A percentile compares a stretch with the other conserved stretches of the same genome.
These are phyloP conservation scores for Orychophragmus violaceus DNA, from an alignment of 345 rosid species.

Conservation along the genomic window DNA sequence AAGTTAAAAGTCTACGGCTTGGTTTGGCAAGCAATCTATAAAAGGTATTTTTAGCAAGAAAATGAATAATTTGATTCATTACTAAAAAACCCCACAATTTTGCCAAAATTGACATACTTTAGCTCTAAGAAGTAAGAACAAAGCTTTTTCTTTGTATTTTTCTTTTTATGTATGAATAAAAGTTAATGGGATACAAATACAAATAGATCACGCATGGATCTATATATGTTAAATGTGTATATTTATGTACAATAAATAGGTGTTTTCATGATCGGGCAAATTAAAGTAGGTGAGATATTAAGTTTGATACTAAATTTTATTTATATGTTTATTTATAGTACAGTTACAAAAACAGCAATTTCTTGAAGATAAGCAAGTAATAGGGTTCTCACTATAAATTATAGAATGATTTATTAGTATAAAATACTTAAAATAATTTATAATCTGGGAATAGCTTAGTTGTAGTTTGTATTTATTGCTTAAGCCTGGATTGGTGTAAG, in stretches of 20 bases:
- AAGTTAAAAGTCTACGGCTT: conserved; percentile 27
- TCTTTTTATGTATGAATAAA: conserved; percentile 10
- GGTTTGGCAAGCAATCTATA: conserved; percentile 23
- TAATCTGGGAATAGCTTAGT: neutral
- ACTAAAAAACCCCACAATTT: neutral
- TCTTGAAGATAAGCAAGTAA: conserved; percentile 11
- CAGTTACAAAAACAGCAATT: conserved; percentile 23
- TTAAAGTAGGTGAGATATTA: conserved; percentile 12
- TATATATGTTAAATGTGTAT: conserved; percentile 13
- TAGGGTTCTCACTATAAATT: conserved; percentile 1
- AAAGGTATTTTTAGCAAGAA: conserved; percentile 18
- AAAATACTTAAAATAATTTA: conserved; percentile 9
- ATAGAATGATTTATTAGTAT: neutral
- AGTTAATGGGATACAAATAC: conserved; percentile 17
- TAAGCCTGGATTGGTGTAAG: conserved; percentile 25
- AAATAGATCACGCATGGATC: conserved; percentile 20
- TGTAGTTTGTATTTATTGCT: conserved; percentile 3
- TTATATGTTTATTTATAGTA: conserved; percentile 24
- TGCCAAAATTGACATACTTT: conserved; percentile 12
- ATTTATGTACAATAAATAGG: conserved; percentile 24
- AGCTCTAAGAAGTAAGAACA: neutral
- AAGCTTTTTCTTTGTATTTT: conserved; percentile 19
- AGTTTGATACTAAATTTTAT: neutral
- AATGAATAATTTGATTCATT: conserved; percentile 5
- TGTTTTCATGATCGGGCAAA: conserved; percentile 26